Base-by-base conservation (phyloP, 1,284 basidiomycete genomes). In the Naganishia albida region DNA sequence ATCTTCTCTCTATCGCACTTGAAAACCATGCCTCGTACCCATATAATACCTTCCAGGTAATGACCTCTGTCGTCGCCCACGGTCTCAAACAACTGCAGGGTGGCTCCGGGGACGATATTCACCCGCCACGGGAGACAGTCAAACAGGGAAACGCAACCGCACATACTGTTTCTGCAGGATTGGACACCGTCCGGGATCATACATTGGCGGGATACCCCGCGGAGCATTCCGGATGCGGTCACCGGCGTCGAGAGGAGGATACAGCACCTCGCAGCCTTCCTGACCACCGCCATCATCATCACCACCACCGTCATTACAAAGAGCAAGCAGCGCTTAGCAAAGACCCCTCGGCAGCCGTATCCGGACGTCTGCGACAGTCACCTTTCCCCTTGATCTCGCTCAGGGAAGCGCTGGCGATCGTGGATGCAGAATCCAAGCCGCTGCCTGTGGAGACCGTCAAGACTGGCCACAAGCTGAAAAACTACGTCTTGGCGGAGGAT, bases 51-150 rank as follows among this genome's bases (percentile, higher is more conserved):
- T 42, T 43, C 20, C 30, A 67, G 65, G 18, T 18, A 20, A 67
- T 67, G 8, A 81, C 74, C 16, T 86, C 83, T 15, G 80, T 90
- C 20, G 76, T 87, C 16, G 76, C 80, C 3, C 90, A 93, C 77
- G 89, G 90, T 0, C 77, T 93, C 54, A 88, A 91, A 53, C 83
- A 93, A 12, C 81, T 90, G 66, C 81, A 80, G 64, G 90, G 91
- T 7, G 88, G 86, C 0, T 82, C 81, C n/a, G 89, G 90, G 0
- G 79, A 81, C 64, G 71, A 75, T 23, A 82, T 88, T 1, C 90
- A 92, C 73, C 56, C 53, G 28, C 64, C 65, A 15, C 63, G 69
- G 44, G 68, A 70, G 48, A 48, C 56, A 13, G 67, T 67, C 8
- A 65, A 64, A 56, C 56, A 46, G 34, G 30, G 28, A 26, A 56